A percentile compares a stretch with the other conserved stretches of the same genome.
phyloP scores from a whole-genome alignment of 371 early-diverging fungal species.

The Mucor plumbeus region DNA sequence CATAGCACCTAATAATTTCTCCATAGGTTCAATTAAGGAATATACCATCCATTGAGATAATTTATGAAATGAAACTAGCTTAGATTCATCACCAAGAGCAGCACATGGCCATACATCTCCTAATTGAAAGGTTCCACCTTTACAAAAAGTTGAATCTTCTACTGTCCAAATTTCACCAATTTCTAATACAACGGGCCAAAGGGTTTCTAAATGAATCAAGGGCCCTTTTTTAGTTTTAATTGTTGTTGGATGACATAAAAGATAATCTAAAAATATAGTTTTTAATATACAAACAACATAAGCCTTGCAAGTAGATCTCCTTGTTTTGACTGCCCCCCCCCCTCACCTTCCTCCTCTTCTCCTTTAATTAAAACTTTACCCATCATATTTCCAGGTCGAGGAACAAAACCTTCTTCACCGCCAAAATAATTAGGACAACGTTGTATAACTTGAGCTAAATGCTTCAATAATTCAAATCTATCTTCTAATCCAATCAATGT shows the following conservation, averaged over 20 bases:
- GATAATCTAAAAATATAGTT: slow-evolving; percentile 36
- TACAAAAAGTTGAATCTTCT: slow-evolving; percentile 45
- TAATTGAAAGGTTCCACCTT: slow-evolving; percentile 57
- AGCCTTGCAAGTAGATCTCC: not conserved
- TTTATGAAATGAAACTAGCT: slow-evolving; percentile 85
- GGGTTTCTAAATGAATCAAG: slow-evolving; percentile 64
- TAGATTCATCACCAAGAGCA: slow-evolving; percentile 31
- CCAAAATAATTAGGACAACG: slow-evolving; percentile 54
- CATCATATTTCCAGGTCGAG: slow-evolving; percentile 86
- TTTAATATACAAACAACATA: slow-evolving; percentile 2
- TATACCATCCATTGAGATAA: slow-evolving; percentile 95
- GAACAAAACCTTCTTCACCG: slow-evolving; percentile 38
- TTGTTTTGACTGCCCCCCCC: not conserved
- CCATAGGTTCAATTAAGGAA: slow-evolving; percentile 87
- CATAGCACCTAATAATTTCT: slow-evolving; percentile 62
- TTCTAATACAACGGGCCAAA: slow-evolving; percentile 83
- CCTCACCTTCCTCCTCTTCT: not conserved
- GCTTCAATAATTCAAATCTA: slow-evolving; percentile 71
- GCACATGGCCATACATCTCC: slow-evolving; percentile 91
- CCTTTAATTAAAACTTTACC: slow-evolving; percentile 44
- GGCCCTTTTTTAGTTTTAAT: slow-evolving; percentile 53
- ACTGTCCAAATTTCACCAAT: slow-evolving; percentile 53
- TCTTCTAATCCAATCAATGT: slow-evolving; percentile 79
- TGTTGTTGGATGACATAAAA: slow-evolving; percentile 44
- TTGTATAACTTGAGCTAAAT: slow-evolving; percentile 59